These are phyloP conservation scores for Vaccinium macrocarpon DNA, from an alignment of 148 eudicot genomes.

Conservation along the genomic window DNA sequence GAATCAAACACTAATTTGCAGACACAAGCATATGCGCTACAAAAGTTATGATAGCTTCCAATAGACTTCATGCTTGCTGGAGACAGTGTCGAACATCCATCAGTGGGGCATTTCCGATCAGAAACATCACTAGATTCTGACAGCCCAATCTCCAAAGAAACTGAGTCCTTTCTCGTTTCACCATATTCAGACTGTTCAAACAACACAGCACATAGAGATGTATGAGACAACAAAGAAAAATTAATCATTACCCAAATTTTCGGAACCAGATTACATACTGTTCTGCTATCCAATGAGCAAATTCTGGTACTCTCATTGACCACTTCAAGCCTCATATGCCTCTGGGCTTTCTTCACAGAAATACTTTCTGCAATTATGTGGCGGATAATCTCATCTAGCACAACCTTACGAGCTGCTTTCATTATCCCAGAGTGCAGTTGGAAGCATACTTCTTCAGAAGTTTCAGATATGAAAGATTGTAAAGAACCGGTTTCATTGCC, in stretches of 20 bases:
- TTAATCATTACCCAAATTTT: background rate
- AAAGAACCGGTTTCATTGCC: conserved; percentile 25
- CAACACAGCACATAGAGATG: conserved; percentile 15
- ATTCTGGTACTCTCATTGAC: conserved; percentile 32
- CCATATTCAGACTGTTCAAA: conserved; percentile 36
- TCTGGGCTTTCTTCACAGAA: conserved; percentile 55
- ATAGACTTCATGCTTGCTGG: conserved; percentile 44
- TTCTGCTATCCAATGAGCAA: conserved; percentile 29
- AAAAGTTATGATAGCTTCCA: conserved; percentile 67
- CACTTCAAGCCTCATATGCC: conserved; percentile 37
- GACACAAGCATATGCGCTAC: conserved; percentile 37
- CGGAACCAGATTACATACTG: conserved; percentile 31
- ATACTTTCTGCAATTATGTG: conserved; percentile 51
- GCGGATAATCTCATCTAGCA: conserved; percentile 83
- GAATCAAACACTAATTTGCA: conserved; percentile 48
- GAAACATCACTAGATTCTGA: conserved; percentile 25
- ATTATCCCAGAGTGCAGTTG: conserved; percentile 78
- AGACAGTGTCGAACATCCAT: conserved; percentile 18
- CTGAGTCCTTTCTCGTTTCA: conserved; percentile 22
- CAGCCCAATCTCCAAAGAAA: conserved; percentile 28
- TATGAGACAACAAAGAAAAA: conserved; percentile 10
- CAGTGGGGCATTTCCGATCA: conserved; percentile 16
- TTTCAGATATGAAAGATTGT: conserved; percentile 35
- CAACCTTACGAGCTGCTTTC: conserved; percentile 70
- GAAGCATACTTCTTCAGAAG: conserved; percentile 67